Percentiles rank a stretch among this genome's conserved stretches.
phyloP scores from a whole-genome alignment of 306 rosid species.

The Begonia peltatifolia region DNA sequence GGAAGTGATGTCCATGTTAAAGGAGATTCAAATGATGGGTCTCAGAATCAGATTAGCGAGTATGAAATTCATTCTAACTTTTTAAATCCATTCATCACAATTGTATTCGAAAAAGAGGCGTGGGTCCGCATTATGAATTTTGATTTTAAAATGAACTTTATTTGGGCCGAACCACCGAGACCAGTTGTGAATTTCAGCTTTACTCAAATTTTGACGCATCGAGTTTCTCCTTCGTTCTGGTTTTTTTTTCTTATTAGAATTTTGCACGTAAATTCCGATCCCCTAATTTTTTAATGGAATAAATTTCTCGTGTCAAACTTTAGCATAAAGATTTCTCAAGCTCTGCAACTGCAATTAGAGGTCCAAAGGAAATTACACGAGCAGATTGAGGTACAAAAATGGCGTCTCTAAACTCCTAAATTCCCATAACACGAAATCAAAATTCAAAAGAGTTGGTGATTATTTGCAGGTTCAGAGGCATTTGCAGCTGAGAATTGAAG shows the following conservation, averaged over 20 bases:
- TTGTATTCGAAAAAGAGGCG: too few species aligned
- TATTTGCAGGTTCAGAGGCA: constrained; percentile 68
- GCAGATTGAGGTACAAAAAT: constrained; percentile 61
- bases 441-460: not conserved
- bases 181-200: constrained; percentile 21
- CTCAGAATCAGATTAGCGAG: constrained; percentile 39
- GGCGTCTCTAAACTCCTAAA: not conserved
- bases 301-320: constrained; percentile 13
- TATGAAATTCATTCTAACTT: constrained; percentile 18
- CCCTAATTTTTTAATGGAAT: constrained; percentile 11
- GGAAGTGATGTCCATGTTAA: constrained; percentile 35
- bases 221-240: too few species aligned
- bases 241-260: too few species aligned
- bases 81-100: too few species aligned
- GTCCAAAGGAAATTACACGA: constrained; percentile 64
- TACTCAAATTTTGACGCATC: too few species aligned
- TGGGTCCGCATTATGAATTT: too few species aligned
- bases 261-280: constrained; percentile 1
- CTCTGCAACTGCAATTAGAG: constrained; percentile 79
- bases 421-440: not conserved
- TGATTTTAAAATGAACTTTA: too few species aligned
- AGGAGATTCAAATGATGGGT: constrained; percentile 32
- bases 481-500: constrained; percentile 81
- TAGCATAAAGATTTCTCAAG: constrained; percentile 52
- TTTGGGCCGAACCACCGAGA: too few species aligned